Conservation (phyloP, 305 asterid species). For the Plantago lanceolata region DNA sequence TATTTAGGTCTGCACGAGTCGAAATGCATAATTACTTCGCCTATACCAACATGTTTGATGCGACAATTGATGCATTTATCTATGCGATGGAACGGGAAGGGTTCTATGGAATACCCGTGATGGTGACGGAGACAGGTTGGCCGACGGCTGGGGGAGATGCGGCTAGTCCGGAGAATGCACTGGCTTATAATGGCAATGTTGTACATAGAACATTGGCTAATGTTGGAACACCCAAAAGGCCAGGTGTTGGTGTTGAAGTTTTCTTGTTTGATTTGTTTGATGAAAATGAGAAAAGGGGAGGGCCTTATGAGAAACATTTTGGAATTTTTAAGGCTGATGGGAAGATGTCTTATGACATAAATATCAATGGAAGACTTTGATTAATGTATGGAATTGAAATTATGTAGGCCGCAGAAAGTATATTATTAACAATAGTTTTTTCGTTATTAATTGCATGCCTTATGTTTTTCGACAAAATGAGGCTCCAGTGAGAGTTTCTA, state of each 20-base stretch:
- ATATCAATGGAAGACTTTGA: constrained; percentile 24
- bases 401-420: too few species aligned
- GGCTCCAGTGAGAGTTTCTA: too few species aligned
- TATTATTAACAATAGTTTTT: too few species aligned
- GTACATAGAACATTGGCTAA: constrained; percentile 41
- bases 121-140: constrained; percentile 82
- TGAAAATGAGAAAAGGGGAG: constrained; percentile 58
- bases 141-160: constrained; percentile 53
- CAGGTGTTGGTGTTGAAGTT: constrained; percentile 53
- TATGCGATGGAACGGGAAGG: constrained; percentile 75
- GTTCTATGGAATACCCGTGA: constrained; percentile 46
- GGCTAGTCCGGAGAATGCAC: constrained; percentile 45
- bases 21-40: constrained; percentile 36
- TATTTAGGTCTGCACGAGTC: constrained; percentile 39
- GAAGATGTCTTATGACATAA: constrained; percentile 44
- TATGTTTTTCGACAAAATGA: too few species aligned
- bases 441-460: too few species aligned
- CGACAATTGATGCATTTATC: constrained; percentile 55
- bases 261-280: constrained; percentile 69
- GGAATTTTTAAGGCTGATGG: constrained; percentile 60
- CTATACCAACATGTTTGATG: constrained; percentile 54
- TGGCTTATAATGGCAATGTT: constrained; percentile 53
- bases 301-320: constrained; percentile 52
- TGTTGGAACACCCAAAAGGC: constrained; percentile 69
- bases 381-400: too few species aligned